phyloP scores from a whole-genome alignment of 176 grass and related monocot species.

The Phyllostachys edulis region DNA sequence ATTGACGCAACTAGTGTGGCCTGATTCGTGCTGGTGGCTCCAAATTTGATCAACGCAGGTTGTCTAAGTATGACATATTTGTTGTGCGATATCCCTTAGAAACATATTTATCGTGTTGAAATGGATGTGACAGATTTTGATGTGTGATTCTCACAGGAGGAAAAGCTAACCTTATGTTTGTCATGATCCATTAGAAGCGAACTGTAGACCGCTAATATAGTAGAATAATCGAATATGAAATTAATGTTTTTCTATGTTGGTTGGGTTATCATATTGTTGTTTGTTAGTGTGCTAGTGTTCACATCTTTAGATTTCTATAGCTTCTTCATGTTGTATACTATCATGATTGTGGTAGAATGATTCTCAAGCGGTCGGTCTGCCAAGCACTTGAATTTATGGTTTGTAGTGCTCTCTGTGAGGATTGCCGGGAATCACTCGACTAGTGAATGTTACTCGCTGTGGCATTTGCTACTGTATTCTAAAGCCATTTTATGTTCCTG shows the following conservation, averaged over 20 bases:
- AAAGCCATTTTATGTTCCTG: background rate
- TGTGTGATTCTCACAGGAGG: background rate
- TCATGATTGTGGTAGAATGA: background rate
- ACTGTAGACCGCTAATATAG: background rate
- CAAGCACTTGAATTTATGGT: background rate
- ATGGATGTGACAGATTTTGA: background rate
- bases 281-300: background rate
- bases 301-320: background rate
- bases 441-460: background rate
- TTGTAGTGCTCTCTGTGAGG: background rate
- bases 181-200: background rate
- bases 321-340: background rate
- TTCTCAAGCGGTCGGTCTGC: background rate
- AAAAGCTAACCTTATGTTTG: background rate
- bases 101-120: background rate
- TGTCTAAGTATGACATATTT: background rate
- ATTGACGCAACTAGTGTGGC: background rate
- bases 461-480: background rate
- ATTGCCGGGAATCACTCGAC: background rate
- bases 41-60: background rate
- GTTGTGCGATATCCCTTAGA: background rate
- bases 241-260: background rate
- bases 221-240: background rate
- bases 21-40: background rate
- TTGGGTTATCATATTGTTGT: background rate